Conservation (phyloP, 495 filamentous ascomycete genomes). For the Podospora fimiseda region DNA sequence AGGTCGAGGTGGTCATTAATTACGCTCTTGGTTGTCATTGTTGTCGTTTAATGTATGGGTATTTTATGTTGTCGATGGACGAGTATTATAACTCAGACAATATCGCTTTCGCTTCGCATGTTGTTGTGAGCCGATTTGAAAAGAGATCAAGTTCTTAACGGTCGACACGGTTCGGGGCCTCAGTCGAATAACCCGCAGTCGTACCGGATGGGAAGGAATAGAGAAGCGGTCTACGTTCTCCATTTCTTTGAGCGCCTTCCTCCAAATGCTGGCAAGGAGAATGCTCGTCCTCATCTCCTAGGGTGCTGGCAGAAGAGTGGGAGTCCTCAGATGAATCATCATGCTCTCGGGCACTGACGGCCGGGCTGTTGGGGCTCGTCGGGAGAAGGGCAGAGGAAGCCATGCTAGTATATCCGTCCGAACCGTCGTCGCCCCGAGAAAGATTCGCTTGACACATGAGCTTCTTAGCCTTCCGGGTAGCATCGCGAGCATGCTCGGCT, state of each 20-base stretch:
- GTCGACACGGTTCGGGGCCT: not conserved
- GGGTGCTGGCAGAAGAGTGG: constrained; percentile 24
- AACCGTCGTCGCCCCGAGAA: constrained; percentile 16
- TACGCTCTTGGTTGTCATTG: constrained; percentile 1
- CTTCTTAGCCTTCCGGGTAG: constrained; percentile 51
- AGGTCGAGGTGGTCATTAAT: not conserved
- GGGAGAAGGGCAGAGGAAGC: constrained; percentile 26
- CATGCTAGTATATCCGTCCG: constrained; percentile 30
- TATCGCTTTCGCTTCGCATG: too few relatives aligned
- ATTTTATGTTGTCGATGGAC: too few relatives aligned
- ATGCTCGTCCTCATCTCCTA: constrained; percentile 18
- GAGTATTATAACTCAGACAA: too few relatives aligned
- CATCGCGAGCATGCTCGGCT: constrained; percentile 59
- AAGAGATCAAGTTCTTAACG: not conserved
- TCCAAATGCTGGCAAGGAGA: not conserved
- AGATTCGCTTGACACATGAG: constrained; percentile 44
- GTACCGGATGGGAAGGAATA: constrained; percentile 11
- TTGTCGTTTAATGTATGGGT: too few relatives aligned
- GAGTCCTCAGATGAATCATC: constrained; percentile 14
- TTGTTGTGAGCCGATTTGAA: too few relatives aligned
- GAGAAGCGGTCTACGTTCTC: constrained; percentile 7
- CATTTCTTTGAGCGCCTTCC: not conserved
- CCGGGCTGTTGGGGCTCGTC: constrained; percentile 17
- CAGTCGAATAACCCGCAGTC: constrained; percentile 9
- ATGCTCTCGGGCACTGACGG: constrained; percentile 1